Evolutionary conservation across 441 rosid genomes (phyloP).

Genomic region (Croton setiger): DNA sequence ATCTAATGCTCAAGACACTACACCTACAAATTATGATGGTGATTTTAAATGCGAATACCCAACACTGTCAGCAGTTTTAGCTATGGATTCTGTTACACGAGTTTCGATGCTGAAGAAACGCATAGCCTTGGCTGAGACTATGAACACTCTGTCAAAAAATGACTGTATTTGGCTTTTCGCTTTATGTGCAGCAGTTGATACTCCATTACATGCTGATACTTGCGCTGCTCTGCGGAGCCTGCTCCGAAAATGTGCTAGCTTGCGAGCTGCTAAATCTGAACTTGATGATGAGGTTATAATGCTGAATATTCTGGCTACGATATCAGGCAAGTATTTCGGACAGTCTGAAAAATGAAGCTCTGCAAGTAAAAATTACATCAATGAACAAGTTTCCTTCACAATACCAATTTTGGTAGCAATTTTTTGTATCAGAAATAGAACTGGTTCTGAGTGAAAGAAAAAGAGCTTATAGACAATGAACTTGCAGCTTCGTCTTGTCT

Average conservation of each 20-base stretch:
- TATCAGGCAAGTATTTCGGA: slow-evolving; percentile 71
- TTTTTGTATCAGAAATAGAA: too few species aligned
- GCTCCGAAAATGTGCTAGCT: slow-evolving; percentile 71
- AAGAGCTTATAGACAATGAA: too few species aligned
- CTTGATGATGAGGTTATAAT: slow-evolving; percentile 68
- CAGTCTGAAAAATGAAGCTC: slow-evolving; percentile 46
- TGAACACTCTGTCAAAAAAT: slow-evolving; percentile 31
- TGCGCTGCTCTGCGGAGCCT: slow-evolving; percentile 63
- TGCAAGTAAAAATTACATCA: too few species aligned
- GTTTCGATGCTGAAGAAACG: slow-evolving; percentile 60
- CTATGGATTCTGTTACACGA: slow-evolving; percentile 66
- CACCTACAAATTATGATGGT: not conserved
- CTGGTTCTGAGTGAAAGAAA: too few species aligned
- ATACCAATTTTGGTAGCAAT: too few species aligned
- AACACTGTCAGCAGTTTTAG: slow-evolving; percentile 41
- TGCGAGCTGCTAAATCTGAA: slow-evolving; percentile 57
- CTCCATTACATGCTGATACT: slow-evolving; percentile 66
- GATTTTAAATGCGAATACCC: slow-evolving; percentile 33
- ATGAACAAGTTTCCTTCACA: too few species aligned
- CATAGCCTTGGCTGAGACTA: slow-evolving; percentile 43
- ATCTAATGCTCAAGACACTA: slow-evolving; percentile 11
- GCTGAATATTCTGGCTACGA: slow-evolving; percentile 72
- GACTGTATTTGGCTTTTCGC: slow-evolving; percentile 73
- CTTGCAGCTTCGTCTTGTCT: too few species aligned
- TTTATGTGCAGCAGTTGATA: slow-evolving; percentile 67